Conservation (phyloP, 2,329 filamentous ascomycete genomes). For the Sporothrix pseudoabietina region DNA sequence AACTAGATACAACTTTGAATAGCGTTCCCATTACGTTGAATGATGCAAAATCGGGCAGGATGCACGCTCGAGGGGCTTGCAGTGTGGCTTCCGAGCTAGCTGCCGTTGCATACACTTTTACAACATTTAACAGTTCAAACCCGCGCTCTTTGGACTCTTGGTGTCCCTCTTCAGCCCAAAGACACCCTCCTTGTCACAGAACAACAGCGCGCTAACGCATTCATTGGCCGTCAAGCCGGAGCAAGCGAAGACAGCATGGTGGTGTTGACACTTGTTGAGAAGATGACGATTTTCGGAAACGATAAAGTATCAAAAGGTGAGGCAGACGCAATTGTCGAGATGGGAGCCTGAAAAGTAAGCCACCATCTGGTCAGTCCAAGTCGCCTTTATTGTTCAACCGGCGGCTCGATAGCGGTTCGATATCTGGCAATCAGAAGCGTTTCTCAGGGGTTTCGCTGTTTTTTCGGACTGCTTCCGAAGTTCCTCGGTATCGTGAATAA, state of each 20-base stretch:
- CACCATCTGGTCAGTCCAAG: neutral
- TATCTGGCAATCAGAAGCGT: conserved; percentile 15
- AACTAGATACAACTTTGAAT: neutral
- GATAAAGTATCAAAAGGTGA: neutral
- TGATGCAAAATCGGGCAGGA: conserved; percentile 12
- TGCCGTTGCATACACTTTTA: neutral
- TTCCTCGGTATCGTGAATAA: conserved; percentile 24
- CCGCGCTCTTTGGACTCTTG: conserved; percentile 6
- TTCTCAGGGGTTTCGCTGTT: neutral
- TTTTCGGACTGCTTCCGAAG: neutral
- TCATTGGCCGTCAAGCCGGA: conserved; percentile 4
- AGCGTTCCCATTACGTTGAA: conserved; percentile 16
- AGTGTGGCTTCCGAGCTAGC: neutral
- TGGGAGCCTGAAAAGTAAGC: neutral
- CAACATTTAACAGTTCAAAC: neutral
- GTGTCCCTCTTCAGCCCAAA: neutral
- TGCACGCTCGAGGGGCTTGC: conserved; percentile 25
- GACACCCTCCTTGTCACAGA: conserved; percentile 5
- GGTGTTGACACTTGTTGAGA: neutral
- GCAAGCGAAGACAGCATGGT: neutral
- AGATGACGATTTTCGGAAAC: neutral
- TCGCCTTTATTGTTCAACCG: neutral
- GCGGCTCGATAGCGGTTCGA: conserved; percentile 21
- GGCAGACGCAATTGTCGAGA: neutral
- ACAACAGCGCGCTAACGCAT: neutral